Conservation (phyloP, 2,329 filamentous ascomycete species). For the Xylaria multiplex region DNA sequence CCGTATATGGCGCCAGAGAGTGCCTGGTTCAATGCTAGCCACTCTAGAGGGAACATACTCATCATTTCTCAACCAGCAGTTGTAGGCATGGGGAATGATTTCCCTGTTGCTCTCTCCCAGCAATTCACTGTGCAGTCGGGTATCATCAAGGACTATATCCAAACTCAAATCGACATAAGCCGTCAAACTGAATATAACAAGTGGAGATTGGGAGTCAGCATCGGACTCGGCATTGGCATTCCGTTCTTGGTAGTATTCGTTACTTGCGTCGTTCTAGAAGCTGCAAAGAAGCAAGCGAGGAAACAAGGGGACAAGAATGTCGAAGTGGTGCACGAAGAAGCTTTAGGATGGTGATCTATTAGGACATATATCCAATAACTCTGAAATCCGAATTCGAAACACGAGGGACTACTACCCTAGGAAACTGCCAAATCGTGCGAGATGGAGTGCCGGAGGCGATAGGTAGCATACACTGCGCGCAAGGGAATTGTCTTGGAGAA, state of each 20-base stretch:
- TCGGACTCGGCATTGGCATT: conserved; percentile 23
- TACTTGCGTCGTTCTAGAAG: not conserved
- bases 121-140: conserved; percentile 17
- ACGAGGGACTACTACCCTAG: too few species aligned
- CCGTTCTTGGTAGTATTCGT: conserved; percentile 3
- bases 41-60: conserved; percentile 11
- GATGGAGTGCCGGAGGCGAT: too few species aligned
- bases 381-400: too few species aligned
- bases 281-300: not conserved
- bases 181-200: conserved; percentile 17
- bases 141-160: conserved; percentile 6
- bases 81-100: not conserved
- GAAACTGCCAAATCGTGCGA: too few species aligned
- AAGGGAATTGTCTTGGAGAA: too few species aligned
- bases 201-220: conserved; percentile 19
- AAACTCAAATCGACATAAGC: conserved; percentile 15
- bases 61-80: conserved; percentile 23
- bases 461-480: too few species aligned
- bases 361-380: too few species aligned
- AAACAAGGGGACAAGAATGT: not conserved
- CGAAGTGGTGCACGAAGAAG: not conserved
- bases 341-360: too few species aligned
- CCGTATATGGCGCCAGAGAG: conserved; percentile 8
- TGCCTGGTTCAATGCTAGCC: conserved; percentile 17
- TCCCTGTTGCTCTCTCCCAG: conserved; percentile 9